Evolutionary conservation across 73 alveolate genomes (phyloP), one percentile per base, ranked within the genome.

Genomic region (Stentor roeselii): DNA sequence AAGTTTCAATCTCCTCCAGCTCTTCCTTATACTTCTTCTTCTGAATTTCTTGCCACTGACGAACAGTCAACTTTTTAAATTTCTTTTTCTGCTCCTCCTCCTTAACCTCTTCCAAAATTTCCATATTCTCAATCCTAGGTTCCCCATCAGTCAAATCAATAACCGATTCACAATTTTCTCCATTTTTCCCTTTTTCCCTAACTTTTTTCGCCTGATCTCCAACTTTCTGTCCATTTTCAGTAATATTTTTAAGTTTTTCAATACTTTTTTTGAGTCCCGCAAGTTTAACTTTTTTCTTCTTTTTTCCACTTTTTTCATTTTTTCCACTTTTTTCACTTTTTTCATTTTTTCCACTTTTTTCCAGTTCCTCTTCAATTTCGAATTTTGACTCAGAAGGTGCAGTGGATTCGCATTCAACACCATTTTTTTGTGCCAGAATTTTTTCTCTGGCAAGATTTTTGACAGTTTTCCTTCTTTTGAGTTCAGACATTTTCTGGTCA

Each of bases 401-500:
- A 58, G 74, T 21, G 42, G 6, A 11, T 61, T 35, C 82, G 6
- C 60, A 36, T 6, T 61, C 27, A 14, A 35, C 6, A 61, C 21
- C 6, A 30, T 30, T 61, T 30, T 61, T 30, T 61, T 61, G 37
- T 14, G 42, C 82, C 27, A 30, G 27, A n/a, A 87, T 78, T 83
- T 95, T 92, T 42, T 78, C 92, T 84, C 89, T 92, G 3, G 97
- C 98, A 42, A 11, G 67, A 21, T 11, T 11, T 50, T 50, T 50
- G 21, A 6, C 21, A 50, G 67, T 50, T 50, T 50, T 89, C 86
- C 98, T 93, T 60, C 88, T 93, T 27, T 90, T 88, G 38, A 93
- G 83, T 59, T 85, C 97, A 58, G 92, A 92, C 39, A 90, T 38
- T 85, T 97, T 97, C 75, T 95, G 92, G 39, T 86, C 94, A 1